Base-by-base conservation (phyloP, 83 land plant species). In the Thuja plicata region DNA sequence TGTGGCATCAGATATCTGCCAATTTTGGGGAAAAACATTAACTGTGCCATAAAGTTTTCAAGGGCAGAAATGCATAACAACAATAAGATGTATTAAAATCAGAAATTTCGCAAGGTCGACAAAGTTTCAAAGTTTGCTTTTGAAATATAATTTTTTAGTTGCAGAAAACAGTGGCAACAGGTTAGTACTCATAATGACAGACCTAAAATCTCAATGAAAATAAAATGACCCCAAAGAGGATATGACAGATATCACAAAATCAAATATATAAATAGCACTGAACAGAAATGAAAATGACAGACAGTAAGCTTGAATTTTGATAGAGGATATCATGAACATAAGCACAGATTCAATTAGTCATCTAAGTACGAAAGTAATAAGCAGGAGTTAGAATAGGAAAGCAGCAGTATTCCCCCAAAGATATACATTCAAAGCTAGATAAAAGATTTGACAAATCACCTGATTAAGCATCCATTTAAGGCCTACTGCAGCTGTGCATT, bases 391-490 rank as follows among this genome's bases (percentile, higher is more conserved):
- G 12, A 77, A 77, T 1, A 79, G 40, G 43, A 79, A 7, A 77
- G 16, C 48, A 74, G 35, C 40, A 12, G 43, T 34, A 30, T 45
- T 38, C 27, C 8, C 54, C 87, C 21, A 79, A 38, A 38, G 24
- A 38, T 79, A 82, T 24, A 84, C 21, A 50, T 48, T 84, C 9
- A 84, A 60, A 48, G 85, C 84, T 21, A 85, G 48, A 34, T 48
- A 88, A 57, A 7, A 16, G 45, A 79, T 8, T 52, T 50, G 19
- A 30, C 76, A 50, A 77, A 85, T 90, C 50, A 95, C 97, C 94
- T 95, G 97, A 87, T 95, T 95, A 77, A 95, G 93, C 97, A 95
- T 95, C 97, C 97, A 95, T 89, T 95, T 95, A 45, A 95, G 88
- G 32, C 97, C 97, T 89, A 95, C 94, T 3, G 94, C 96, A 92